phyloP scores from a whole-genome alignment of 305 asterid species.

The Solanum hybrid region DNA sequence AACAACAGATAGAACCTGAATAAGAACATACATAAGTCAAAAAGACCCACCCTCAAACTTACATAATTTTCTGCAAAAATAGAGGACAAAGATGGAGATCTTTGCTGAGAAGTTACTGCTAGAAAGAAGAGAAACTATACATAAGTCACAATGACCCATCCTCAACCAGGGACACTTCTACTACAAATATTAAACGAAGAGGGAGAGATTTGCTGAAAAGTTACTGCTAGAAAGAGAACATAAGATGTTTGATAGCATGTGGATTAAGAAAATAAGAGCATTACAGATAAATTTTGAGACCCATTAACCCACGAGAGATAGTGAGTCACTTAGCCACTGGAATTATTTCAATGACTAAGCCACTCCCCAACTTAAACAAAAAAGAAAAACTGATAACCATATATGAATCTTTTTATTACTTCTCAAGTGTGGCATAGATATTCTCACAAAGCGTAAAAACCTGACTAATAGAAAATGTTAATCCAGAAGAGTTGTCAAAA shows the following conservation, averaged over 20 bases:
- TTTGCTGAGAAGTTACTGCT: not conserved
- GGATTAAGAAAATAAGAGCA: not conserved
- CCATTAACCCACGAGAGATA: not conserved
- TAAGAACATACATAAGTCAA: not conserved
- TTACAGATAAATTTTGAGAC: not conserved
- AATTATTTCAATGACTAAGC: not conserved
- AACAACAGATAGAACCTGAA: constrained; percentile 90
- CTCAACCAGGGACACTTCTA: not conserved
- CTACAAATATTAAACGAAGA: not conserved
- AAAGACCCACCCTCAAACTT: not conserved
- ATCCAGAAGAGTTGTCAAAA: not conserved
- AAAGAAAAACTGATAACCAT: not conserved
- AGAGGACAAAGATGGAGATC: not conserved
- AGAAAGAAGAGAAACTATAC: not conserved
- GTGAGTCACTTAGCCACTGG: not conserved
- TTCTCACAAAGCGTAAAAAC: not conserved
- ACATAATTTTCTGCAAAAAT: not conserved
- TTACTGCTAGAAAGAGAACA: not conserved
- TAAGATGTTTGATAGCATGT: not conserved
- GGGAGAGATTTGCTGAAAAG: not conserved
- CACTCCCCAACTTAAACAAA: not conserved
- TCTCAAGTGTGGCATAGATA: not conserved
- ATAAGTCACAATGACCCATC: not conserved
- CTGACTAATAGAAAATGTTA: not conserved
- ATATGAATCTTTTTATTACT: not conserved